Evolutionary conservation across 768 basidiomycete species (phyloP).

Genomic region (Boletus pseudopeckii): DNA sequence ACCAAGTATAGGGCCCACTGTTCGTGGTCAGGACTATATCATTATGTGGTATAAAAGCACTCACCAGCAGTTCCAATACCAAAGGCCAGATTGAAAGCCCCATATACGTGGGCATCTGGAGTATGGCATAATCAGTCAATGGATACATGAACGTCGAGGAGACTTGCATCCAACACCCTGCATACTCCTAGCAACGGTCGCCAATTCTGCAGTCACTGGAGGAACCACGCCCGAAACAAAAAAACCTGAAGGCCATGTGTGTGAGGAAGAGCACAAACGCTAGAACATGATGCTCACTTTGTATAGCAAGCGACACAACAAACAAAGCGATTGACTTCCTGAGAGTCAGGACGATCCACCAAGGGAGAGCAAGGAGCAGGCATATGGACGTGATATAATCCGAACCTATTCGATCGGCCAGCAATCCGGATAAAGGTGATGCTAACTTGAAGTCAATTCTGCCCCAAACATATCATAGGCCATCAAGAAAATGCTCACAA

Average conservation of each 20-base stretch:
- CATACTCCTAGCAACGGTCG: slow-evolving; percentile 51
- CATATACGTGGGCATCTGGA: slow-evolving; percentile 71
- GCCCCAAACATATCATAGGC: not conserved
- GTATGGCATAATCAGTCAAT: not conserved
- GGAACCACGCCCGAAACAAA: slow-evolving; percentile 58
- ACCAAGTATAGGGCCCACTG: slow-evolving; percentile 69
- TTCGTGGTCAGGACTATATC: slow-evolving; percentile 1
- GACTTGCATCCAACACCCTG: slow-evolving; percentile 67
- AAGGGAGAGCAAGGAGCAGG: slow-evolving; percentile 55
- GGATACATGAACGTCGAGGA: not conserved
- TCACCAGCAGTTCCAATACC: slow-evolving; percentile 61
- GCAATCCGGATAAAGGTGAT: slow-evolving; percentile 55
- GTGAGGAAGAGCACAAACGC: not conserved
- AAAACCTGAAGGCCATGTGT: slow-evolving; percentile 42
- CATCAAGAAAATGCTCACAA: slow-evolving; percentile 41
- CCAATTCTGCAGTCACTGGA: slow-evolving; percentile 65
- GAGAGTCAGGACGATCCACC: slow-evolving; percentile 58
- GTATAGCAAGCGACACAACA: slow-evolving; percentile 40
- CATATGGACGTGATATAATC: slow-evolving; percentile 51
- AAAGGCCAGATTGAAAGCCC: slow-evolving; percentile 69
- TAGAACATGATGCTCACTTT: slow-evolving; percentile 42
- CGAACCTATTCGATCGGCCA: slow-evolving; percentile 53
- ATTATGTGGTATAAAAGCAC: slow-evolving; percentile 15
- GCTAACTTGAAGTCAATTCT: slow-evolving; percentile 36
- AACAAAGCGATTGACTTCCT: slow-evolving; percentile 46